Percentiles rank a stretch among this genome's conserved stretches.
Conservation (phyloP, 2,329 filamentous ascomycete species). For the Nemania abortiva region DNA sequence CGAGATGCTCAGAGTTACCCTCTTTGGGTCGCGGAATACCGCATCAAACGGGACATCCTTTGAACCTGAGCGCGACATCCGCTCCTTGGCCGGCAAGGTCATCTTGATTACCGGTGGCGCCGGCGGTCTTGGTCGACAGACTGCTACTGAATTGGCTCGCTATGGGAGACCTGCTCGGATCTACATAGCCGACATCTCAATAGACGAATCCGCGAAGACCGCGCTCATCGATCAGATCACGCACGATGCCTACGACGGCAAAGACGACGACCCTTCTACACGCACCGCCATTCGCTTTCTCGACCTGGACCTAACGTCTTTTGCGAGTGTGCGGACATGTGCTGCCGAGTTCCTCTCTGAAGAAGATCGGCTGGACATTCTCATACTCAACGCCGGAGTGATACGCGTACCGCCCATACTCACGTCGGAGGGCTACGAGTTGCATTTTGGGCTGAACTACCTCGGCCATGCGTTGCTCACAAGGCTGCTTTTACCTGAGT, state of each 20-base stretch:
- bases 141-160: conserved; percentile 33
- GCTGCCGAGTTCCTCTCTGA: conserved; percentile 49
- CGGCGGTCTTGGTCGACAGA: conserved; percentile 32
- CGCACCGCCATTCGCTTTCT: background rate
- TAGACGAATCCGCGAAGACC: conserved; percentile 25
- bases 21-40: conserved; percentile 25
- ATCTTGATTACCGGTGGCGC: conserved; percentile 33
- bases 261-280: background rate
- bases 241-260: conserved; percentile 25
- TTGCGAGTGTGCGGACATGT: conserved; percentile 52
- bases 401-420: conserved; percentile 51
- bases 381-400: conserved; percentile 52
- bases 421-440: conserved; percentile 58
- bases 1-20: conserved; percentile 32
- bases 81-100: conserved; percentile 30
- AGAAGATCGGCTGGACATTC: conserved; percentile 54
- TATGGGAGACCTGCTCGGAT: conserved; percentile 36
- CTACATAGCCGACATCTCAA: conserved; percentile 38
- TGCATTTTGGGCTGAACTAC: conserved; percentile 59
- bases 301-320: conserved; percentile 39
- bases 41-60: conserved; percentile 28
- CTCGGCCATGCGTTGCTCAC: conserved; percentile 58
- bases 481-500: conserved; percentile 33
- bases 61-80: conserved; percentile 32
- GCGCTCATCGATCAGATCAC: conserved; percentile 24